These are phyloP conservation scores for Citeromyces matritensis DNA, from an alignment of 805 yeast genomes.

Conservation along the genomic window DNA sequence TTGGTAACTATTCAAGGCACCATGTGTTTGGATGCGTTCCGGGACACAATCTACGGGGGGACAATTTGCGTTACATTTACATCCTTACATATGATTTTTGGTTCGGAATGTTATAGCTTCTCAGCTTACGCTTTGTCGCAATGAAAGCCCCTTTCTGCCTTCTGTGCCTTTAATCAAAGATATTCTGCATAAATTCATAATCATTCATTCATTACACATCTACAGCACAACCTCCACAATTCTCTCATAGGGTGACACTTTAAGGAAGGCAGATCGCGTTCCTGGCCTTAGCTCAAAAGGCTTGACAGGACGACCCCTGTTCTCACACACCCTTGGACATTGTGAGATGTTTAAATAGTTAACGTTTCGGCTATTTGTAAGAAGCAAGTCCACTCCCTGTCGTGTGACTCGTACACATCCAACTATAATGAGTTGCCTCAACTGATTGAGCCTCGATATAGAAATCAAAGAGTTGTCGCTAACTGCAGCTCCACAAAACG, in stretches of 20 bases:
- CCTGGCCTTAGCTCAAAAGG: conserved; percentile 32
- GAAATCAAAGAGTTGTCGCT: conserved; percentile 55
- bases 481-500: conserved; percentile 72
- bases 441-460: conserved; percentile 34
- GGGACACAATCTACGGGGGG: too few relatives aligned
- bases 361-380: conserved; percentile 39
- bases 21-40: too few relatives aligned
- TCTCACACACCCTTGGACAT: conserved; percentile 53
- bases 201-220: conserved; percentile 1
- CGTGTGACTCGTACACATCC: conserved; percentile 70
- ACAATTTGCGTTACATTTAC: too few relatives aligned
- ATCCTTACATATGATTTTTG: too few relatives aligned
- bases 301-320: conserved; percentile 47
- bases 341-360: conserved; percentile 47
- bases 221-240: conserved; percentile 43
- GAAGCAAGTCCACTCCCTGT: conserved; percentile 57
- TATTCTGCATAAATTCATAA: too few relatives aligned
- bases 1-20: too few relatives aligned
- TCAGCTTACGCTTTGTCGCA: too few relatives aligned
- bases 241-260: conserved; percentile 28
- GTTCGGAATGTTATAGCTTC: too few relatives aligned
- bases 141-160: too few relatives aligned
- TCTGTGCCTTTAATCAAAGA: too few relatives aligned
- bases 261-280: conserved; percentile 42
- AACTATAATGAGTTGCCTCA: conserved; percentile 34